Percentiles rank a stretch among this genome's conserved stretches.
Evolutionary conservation across 2,329 filamentous ascomycete genomes (phyloP).

Genomic region (Penicillium hesseltinei): DNA sequence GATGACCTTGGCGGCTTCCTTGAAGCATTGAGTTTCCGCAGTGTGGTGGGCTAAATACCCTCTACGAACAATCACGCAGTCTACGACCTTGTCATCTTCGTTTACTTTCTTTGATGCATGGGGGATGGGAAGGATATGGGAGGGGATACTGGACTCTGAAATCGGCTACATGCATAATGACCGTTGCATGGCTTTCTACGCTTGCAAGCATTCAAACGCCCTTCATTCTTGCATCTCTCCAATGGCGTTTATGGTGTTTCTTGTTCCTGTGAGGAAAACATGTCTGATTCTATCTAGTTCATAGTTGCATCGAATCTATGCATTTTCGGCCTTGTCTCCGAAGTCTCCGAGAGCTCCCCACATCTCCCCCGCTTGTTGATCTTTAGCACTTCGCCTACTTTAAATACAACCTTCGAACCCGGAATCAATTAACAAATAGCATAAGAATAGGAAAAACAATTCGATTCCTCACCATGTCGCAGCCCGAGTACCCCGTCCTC

Average conservation of each 20-base stretch:
- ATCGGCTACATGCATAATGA: constrained; percentile 15
- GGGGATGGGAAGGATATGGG: constrained; percentile 15
- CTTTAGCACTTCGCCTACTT: not conserved
- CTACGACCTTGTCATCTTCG: constrained; percentile 24
- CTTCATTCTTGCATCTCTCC: constrained; percentile 19
- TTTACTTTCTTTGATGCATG: constrained; percentile 17
- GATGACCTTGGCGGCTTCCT: constrained; percentile 89
- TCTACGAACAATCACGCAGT: constrained; percentile 22
- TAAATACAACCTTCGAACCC: not conserved
- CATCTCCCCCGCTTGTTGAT: constrained; percentile 10
- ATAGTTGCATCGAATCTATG: constrained; percentile 10
- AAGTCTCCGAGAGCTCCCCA: constrained; percentile 14
- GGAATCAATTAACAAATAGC: not conserved
- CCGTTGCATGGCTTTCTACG: constrained; percentile 16
- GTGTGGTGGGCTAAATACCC: constrained; percentile 60
- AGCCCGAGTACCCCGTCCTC: constrained; percentile 25
- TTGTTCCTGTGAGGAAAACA: not conserved
- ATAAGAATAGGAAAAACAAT: not conserved
- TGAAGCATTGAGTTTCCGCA: constrained; percentile 87
- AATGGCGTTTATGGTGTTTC: constrained; percentile 22
- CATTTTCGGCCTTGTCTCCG: constrained; percentile 23
- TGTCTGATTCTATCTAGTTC: constrained; percentile 15
- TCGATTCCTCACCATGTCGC: constrained; percentile 17
- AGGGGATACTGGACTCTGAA: constrained; percentile 15
- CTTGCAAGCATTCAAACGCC: constrained; percentile 17